Percentiles rank a stretch among this genome's conserved stretches.
phyloP scores from a whole-genome alignment of 2,329 filamentous ascomycete genomes.

The Hypoxylon sp. region DNA sequence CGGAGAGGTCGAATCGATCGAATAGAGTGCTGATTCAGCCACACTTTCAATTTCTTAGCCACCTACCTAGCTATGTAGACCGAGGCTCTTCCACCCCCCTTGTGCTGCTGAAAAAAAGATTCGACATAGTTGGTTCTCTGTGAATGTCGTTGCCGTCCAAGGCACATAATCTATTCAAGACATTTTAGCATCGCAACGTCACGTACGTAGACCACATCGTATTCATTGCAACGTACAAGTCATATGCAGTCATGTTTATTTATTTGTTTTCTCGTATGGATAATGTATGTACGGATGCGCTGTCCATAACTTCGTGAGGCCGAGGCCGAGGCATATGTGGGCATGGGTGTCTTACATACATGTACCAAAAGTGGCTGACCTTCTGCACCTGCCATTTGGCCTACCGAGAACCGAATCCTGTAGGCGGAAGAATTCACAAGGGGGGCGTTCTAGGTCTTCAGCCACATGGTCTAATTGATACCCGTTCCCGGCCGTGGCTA shows the following conservation, averaged over 20 bases:
- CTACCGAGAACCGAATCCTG: slow-evolving; percentile 32
- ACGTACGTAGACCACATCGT: slow-evolving; percentile 23
- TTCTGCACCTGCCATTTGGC: slow-evolving; percentile 34
- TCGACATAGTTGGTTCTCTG: background rate
- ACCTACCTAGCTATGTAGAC: slow-evolving; percentile 10
- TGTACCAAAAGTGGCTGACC: slow-evolving; percentile 30
- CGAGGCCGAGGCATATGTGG: slow-evolving; percentile 15
- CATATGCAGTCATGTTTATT: slow-evolving; percentile 25
- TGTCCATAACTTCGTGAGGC: slow-evolving; percentile 29
- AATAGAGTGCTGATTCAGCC: slow-evolving; percentile 32
- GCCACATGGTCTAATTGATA: slow-evolving; percentile 37
- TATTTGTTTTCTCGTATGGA: slow-evolving; percentile 17
- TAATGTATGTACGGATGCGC: slow-evolving; percentile 32
- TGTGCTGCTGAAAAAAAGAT: slow-evolving; percentile 32
- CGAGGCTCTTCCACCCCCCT: slow-evolving; percentile 15
- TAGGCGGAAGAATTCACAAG: slow-evolving; percentile 1
- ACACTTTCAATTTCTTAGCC: slow-evolving; percentile 19
- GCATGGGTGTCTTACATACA: slow-evolving; percentile 1
- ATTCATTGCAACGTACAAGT: slow-evolving; percentile 36
- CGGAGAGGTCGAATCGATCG: slow-evolving; percentile 2
- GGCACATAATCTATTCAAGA: slow-evolving; percentile 18
- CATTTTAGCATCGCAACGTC: slow-evolving; percentile 29
- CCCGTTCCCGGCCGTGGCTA: slow-evolving; percentile 16
- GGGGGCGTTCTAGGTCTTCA: slow-evolving; percentile 38
- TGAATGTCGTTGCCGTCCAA: slow-evolving; percentile 1